Evolutionary conservation across 768 basidiomycete species (phyloP), one percentile per base, ranked within the genome.

Genomic region (Tylopilus vinaceipallidus): DNA sequence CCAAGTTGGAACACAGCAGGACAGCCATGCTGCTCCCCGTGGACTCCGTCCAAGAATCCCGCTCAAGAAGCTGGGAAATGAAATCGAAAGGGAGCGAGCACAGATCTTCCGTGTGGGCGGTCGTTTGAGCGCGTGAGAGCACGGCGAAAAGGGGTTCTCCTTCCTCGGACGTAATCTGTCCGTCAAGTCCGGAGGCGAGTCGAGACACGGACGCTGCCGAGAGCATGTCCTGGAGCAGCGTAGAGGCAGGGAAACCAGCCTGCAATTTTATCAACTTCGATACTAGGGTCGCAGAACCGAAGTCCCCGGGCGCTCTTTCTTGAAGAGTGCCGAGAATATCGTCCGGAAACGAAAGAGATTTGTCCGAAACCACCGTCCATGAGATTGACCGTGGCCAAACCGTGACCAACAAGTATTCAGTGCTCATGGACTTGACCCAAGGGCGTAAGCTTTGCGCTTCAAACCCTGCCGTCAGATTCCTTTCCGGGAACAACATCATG

Each of bases 401-500:
- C n/a, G n/a, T n/a, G n/a, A n/a, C n/a, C 4, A 80, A 65, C 3
- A 82, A 60, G 14, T 74, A 73, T 3, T 67, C 55, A 3, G 65
- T 58, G 6, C 69, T 61, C 56, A 85, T 74, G 57, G 78, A 86
- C 34, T 69, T 73, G 36, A 86, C 69, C 88, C 88, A 91, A 13
- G 53, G 54, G 0, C 35, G 49, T 5, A 29, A 53, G 42, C 39
- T 29, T 11, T n/a, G 49, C 41, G 53, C 61, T 64, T 54, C 23
- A 49, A 23, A 9, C 23, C 16, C 19, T 34, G 23, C 1, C 13
- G 22, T 49, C 34, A 55, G 19, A 40, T 47, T 16, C 36, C 3
- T 30, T 46, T 34, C 9, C 17, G 11, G 30, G 7, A 16, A 40
- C 26, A 24, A n/a, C n/a, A n/a, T n/a, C n/a, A n/a, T n/a, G 23